Evolutionary conservation across 1,139 yeast genomes (phyloP), one percentile per base, ranked within the genome.

Genomic region (Geotrichum fermentans): DNA sequence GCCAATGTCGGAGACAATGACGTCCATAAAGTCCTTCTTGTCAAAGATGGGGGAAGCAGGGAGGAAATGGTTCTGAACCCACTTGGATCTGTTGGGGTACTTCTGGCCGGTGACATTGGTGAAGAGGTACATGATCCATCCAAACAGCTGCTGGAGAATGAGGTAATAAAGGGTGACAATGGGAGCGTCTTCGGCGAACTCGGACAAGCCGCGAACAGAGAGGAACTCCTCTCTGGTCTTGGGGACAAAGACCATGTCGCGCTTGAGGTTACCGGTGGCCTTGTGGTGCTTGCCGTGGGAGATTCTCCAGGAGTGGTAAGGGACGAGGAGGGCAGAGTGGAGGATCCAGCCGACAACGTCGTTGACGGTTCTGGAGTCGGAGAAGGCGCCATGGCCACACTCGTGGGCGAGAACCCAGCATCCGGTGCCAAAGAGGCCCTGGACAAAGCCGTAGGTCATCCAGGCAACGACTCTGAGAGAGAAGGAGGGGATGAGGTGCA

Each of bases 331-430:
- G 62, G 78, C 80, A 33, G 94, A 83, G 70, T 86, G 95, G 54
- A 86, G 71, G 33, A 83, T 70, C 95, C 95, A 86, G 48, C 95
- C 95, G 45, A 82, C 81, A 43, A 78, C 67, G 65, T 86, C 92
- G 66, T 86, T 85, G 55, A 85, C 76, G 63, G 72, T 66, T 56
- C 76, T 77, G 62, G 80, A 81, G 61, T 84, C 88, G 22, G 86
- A 78, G 63, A 86, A 86, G 28, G 95, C 95, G 52, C 81, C 83
- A 68, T 86, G 95, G 48, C 95, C 95, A 72, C 95, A 86, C 70
- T 86, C 95, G 68, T 86, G 95, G 53, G 95, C 95, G 66, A 86
- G 68, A 55, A 86, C 83, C 95, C 95, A 86, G 57, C 83, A 63
- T 32, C 95, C 95, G 54, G 87, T 82, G 29, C 86, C 85, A 60